These are phyloP conservation scores for Mycena crocata DNA, from an alignment of 768 basidiomycete genomes.

Conservation along the genomic window DNA sequence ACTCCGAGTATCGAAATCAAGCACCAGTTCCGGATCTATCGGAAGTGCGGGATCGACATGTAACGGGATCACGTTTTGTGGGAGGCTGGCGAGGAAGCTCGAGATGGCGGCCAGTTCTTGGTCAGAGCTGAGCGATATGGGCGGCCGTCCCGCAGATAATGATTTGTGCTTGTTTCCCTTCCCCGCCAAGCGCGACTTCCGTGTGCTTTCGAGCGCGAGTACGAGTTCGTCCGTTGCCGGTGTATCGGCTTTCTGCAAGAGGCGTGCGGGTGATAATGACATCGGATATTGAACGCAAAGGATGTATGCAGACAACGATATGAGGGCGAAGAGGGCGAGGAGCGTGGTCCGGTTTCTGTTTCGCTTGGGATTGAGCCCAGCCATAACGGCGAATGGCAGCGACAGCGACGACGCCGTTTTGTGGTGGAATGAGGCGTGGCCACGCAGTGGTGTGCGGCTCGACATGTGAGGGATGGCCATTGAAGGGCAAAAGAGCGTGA, in stretches of 20 bases:
- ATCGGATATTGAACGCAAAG: constrained; percentile 59
- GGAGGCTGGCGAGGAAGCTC: constrained; percentile 77
- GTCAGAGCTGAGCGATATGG: constrained; percentile 59
- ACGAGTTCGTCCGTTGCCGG: constrained; percentile 48
- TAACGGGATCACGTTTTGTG: constrained; percentile 79
- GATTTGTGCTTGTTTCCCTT: constrained; percentile 36
- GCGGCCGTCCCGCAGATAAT: constrained; percentile 41
- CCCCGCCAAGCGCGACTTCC: constrained; percentile 46
- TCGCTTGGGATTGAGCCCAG: constrained; percentile 56
- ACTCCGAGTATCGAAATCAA: constrained; percentile 85
- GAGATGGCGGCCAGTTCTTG: constrained; percentile 83
- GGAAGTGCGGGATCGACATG: constrained; percentile 71
- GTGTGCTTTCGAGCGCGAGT: constrained; percentile 48
- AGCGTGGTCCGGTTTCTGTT: constrained; percentile 65
- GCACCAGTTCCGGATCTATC: constrained; percentile 83
- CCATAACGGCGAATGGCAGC: constrained; percentile 41
- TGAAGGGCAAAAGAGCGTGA: constrained; percentile 18
- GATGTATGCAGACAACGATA: constrained; percentile 65
- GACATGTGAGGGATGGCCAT: constrained; percentile 43
- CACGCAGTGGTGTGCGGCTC: constrained; percentile 50
- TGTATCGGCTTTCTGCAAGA: constrained; percentile 44
- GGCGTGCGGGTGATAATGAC: constrained; percentile 51
- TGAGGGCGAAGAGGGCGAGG: constrained; percentile 63
- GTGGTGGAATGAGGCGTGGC: constrained; percentile 40
- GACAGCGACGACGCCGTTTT: constrained; percentile 24